Conservation (phyloP, 768 basidiomycete species). For the Boletus sensibilis region DNA sequence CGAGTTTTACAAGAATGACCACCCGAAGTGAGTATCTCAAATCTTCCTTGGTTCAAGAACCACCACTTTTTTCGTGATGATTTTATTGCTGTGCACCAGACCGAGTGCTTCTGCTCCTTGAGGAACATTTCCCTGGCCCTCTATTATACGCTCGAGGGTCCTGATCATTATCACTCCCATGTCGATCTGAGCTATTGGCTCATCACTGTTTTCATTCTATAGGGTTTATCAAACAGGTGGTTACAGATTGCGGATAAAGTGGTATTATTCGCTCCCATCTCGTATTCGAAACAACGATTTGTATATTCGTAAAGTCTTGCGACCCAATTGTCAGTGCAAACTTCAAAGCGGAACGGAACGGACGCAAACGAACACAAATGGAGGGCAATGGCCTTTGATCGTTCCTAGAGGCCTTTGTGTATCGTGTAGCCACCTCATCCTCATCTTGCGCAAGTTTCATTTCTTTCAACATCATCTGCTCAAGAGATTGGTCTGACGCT, state of each 20-base stretch:
- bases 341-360: too few relatives aligned
- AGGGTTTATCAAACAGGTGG: background rate
- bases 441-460: background rate
- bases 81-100: slow-evolving; percentile 39
- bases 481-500: background rate
- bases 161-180: slow-evolving; percentile 19
- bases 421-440: background rate
- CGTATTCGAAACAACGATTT: background rate
- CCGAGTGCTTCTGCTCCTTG: slow-evolving; percentile 33
- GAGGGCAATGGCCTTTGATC: too few relatives aligned
- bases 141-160: slow-evolving; percentile 36
- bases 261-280: background rate
- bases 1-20: background rate
- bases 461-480: background rate
- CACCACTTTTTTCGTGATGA: slow-evolving; percentile 25
- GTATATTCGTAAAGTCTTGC: background rate
- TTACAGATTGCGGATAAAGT: background rate
- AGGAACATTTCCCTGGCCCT: slow-evolving; percentile 33
- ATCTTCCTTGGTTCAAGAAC: background rate
- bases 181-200: background rate
- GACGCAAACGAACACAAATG: too few relatives aligned
- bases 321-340: too few relatives aligned
- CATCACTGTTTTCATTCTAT: background rate
- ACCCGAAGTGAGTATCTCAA: slow-evolving; percentile 4
- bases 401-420: background rate